Evolutionary conservation across 1,284 basidiomycete genomes (phyloP), one percentile per base, ranked within the genome.

Genomic region (Tylopilus sp.): DNA sequence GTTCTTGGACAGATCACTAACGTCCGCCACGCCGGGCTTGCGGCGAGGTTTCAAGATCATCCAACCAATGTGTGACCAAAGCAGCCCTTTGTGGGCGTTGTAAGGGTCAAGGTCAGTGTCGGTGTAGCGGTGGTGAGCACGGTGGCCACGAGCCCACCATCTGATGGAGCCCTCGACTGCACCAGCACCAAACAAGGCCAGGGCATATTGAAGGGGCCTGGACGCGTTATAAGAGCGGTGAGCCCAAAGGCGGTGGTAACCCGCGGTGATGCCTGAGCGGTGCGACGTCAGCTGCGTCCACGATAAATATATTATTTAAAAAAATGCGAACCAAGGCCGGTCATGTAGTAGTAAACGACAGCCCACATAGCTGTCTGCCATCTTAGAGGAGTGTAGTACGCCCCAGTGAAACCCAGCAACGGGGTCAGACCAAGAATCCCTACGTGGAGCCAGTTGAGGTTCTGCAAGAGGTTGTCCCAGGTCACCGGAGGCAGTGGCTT

Each of bases 91-190:
- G 71, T 92, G 87, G 4, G 93, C 91, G 55, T 88, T 88, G 75
- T 95, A 96, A 1, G 92, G 94, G 73, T 95, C 92, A 54, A 96
- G 85, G 52, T 94, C 88, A 61, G 93, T 95, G 73, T 96, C 94
- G 65, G 92, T 95, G 75, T 95, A 94, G 46, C 91, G 81, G 69
- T 94, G 92, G 72, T 95, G 91, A 9, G 93, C 91, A 55, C 93
- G 86, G 75, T 95, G 92, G 52, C 90, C 91, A 42, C 92, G 81
- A n/a, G 83, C 83, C 93, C 93, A 95, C 93, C 92, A 95, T 67
- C 86, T 85, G 71, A 94, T 92, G 17, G 91, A 91, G 21, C 93
- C 92, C 64, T 95, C 81, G 30, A 92, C 88, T 11, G 93, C 89
- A 49, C 91, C 92, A 2, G 89, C 84, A 48, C 92, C 93, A 11